These are phyloP conservation scores for Eucalyptus coolabah DNA, from an alignment of 345 rosid species.

Conservation along the genomic window DNA sequence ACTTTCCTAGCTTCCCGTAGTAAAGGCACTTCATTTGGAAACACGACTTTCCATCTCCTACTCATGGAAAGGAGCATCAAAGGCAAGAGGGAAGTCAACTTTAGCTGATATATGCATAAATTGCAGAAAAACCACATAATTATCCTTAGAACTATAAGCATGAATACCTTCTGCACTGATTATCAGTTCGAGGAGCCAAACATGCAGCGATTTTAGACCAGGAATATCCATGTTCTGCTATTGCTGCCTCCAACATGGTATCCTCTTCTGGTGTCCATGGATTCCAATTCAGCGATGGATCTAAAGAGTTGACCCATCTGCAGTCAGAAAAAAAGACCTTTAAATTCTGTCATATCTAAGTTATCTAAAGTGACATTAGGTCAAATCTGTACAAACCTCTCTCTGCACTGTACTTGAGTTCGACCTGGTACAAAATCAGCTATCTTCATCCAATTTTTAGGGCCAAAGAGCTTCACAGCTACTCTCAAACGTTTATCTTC, in stretches of 20 bases:
- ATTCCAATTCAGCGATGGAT: conserved; percentile 53
- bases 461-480: conserved; percentile 74
- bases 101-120: background rate
- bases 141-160: background rate
- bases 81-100: background rate
- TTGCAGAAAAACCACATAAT: background rate
- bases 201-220: conserved; percentile 75
- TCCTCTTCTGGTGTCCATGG: conserved; percentile 83
- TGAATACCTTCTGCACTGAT: conserved; percentile 62
- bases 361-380: background rate
- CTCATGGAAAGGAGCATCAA: background rate
- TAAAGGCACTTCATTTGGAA: conserved; percentile 55
- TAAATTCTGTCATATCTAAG: background rate
- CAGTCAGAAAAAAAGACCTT: background rate
- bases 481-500: conserved; percentile 69
- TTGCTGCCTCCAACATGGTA: conserved; percentile 44
- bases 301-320: conserved; percentile 78
- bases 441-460: conserved; percentile 72
- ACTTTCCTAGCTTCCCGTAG: conserved; percentile 44
- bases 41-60: conserved; percentile 77
- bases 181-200: conserved; percentile 71
- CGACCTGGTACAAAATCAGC: conserved; percentile 84
- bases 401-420: conserved; percentile 68
- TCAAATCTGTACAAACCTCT: conserved; percentile 29
- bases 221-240: conserved; percentile 43